These are phyloP conservation scores for Xylaria sp. DNA, from an alignment of 2,329 filamentous ascomycete genomes.

Conservation along the genomic window DNA sequence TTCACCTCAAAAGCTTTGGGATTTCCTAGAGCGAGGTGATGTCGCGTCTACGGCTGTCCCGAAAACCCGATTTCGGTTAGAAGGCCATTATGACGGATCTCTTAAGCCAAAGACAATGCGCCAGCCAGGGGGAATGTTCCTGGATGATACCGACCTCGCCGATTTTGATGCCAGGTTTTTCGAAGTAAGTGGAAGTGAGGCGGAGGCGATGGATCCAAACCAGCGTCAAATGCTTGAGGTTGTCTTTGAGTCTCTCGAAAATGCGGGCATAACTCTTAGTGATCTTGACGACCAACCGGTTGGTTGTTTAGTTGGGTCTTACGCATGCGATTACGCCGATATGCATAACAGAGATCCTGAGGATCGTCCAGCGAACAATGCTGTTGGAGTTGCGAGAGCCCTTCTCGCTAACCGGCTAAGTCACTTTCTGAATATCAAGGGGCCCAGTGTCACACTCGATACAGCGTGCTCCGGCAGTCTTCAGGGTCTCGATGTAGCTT, in stretches of 20 bases:
- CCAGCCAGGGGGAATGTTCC: conserved; percentile 46
- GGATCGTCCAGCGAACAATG: conserved; percentile 18
- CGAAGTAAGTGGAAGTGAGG: conserved; percentile 26
- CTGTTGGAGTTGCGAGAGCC: conserved; percentile 31
- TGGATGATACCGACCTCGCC: conserved; percentile 43
- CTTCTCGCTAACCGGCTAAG: conserved; percentile 42
- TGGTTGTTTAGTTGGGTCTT: conserved; percentile 35
- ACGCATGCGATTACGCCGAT: conserved; percentile 24
- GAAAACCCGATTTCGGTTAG: conserved; percentile 43
- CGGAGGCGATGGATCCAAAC: conserved; percentile 34
- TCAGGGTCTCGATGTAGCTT: conserved; percentile 11
- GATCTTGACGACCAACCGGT: conserved; percentile 23
- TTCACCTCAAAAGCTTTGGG: conserved; percentile 33
- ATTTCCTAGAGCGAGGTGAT: conserved; percentile 13
- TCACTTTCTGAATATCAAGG: conserved; percentile 42
- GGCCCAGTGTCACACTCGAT: conserved; percentile 31
- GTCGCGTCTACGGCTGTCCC: conserved; percentile 42
- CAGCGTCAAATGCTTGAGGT: conserved; percentile 40
- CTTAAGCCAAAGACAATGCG: conserved; percentile 45
- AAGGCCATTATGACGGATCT: conserved; percentile 46
- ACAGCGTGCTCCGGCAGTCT: conserved; percentile 21
- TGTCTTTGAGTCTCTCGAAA: conserved; percentile 38
- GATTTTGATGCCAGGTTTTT: conserved; percentile 46
- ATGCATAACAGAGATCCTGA: conserved; percentile 33
- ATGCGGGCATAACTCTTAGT: conserved; percentile 34